Conservation (phyloP, 192 early-diverging fungal genomes). For the Allomyces javanicus region DNA sequence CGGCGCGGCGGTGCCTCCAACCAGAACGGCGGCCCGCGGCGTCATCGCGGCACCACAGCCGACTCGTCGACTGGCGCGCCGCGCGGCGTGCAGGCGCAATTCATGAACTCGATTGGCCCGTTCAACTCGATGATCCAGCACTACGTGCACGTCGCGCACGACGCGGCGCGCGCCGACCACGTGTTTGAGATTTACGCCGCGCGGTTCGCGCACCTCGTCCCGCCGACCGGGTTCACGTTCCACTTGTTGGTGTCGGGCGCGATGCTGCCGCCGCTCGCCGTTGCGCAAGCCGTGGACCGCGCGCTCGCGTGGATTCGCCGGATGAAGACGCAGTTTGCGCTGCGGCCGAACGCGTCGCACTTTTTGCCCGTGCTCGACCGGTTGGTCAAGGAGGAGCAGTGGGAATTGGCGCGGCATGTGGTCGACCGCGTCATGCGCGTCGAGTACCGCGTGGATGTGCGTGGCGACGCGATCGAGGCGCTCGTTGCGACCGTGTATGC, state of each 20-base stretch:
- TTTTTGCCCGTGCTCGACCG: background rate
- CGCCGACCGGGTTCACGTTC: background rate
- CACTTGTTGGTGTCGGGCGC: background rate
- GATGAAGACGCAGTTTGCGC: background rate
- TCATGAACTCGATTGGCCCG: background rate
- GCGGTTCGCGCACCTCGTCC: background rate
- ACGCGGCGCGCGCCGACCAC: background rate
- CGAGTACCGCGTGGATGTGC: background rate
- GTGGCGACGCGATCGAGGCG: background rate
- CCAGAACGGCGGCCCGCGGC: too few species aligned
- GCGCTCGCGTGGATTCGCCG: background rate
- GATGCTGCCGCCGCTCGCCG: background rate
- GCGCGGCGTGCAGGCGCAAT: background rate
- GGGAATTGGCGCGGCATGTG: background rate
- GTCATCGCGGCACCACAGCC: too few species aligned
- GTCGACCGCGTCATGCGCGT: background rate
- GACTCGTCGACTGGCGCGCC: background rate
- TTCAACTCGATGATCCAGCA: background rate
- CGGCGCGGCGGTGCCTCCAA: too few species aligned
- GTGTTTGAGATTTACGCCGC: background rate
- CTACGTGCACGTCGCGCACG: background rate
- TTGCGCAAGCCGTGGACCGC: background rate
- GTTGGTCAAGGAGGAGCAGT: background rate
- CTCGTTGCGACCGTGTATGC: background rate
- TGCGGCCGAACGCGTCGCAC: background rate